These are phyloP conservation scores for Lasiodiplodia citricola DNA, from an alignment of 2,329 filamentous ascomycete genomes.

Conservation along the genomic window DNA sequence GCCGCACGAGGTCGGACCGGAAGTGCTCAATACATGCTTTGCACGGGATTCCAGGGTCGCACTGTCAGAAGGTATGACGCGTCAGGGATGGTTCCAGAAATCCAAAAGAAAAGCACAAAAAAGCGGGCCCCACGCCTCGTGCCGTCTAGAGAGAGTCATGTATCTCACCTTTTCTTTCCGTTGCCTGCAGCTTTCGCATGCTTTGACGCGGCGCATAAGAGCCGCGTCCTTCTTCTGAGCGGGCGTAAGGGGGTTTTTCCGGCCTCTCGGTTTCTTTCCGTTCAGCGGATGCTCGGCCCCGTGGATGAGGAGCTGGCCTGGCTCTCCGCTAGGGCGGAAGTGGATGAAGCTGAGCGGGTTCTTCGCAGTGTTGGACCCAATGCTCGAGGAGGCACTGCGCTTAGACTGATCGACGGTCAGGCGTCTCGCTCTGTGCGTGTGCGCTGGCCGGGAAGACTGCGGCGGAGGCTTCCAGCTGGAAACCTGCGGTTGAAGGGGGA, in stretches of 20 bases:
- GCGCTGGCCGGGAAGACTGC: neutral
- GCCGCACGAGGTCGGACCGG: conserved; percentile 42
- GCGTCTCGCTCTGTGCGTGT: neutral
- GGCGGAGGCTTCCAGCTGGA: neutral
- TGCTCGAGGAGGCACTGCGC: neutral
- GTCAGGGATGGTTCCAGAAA: neutral
- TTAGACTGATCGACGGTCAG: neutral
- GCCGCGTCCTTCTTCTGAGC: conserved; percentile 43
- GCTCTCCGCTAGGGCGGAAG: conserved; percentile 40
- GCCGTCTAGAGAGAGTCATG: neutral
- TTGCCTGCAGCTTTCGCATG: conserved; percentile 42
- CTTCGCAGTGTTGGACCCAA: neutral
- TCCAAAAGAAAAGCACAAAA: neutral
- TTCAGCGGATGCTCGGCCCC: conserved; percentile 1
- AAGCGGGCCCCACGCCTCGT: neutral
- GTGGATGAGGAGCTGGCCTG: conserved; percentile 39
- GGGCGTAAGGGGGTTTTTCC: conserved; percentile 40
- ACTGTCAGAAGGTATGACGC: conserved; percentile 29
- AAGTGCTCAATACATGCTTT: conserved; percentile 45
- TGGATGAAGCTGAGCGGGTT: conserved; percentile 36
- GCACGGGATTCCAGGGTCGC: conserved; percentile 48
- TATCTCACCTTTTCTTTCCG: conserved; percentile 39
- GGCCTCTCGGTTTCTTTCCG: conserved; percentile 33
- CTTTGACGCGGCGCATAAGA: conserved; percentile 42
- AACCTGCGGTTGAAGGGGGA: neutral